Base-by-base conservation (phyloP, 208 protist species). In the Trypanosoma melophagium region DNA sequence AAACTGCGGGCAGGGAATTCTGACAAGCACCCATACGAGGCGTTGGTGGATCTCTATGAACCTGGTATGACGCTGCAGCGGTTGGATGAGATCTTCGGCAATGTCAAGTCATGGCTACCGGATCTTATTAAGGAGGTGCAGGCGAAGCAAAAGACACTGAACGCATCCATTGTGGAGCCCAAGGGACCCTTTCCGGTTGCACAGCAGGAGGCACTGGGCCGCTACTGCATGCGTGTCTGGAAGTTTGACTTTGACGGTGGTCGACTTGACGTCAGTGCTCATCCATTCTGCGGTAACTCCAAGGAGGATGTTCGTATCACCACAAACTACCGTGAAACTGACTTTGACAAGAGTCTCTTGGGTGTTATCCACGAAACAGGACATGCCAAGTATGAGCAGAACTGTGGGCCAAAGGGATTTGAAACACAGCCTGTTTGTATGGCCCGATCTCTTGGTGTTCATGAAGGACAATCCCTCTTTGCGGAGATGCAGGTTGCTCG, bases 381-480 rank as follows among this genome's bases (percentile, higher is more conserved):
- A 1, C 94, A 97, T 61, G 89, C 85, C 42, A 90, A 93, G 69
- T 97, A 96, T 70, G 90, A 96, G 81, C 79, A 86, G 75, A 90
- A 91, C 72, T 81, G 80, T 35, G 87, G 90, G 1, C 90, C 87
- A n/a, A 68, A 66, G 16, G 82, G 79, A 16, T 71, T 92, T 66
- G 52, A 68, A 35, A 77, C 63, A 35, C 87, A 93, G 62, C 90
- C 93, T 1, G 80, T 92, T 19, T 78, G 79, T 67, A 56, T 42
- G 3, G 85, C 85, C 0, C 87, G 92, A 25, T 92, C 86, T 10
- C 76, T 92, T 13, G 86, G 85, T 51, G 64, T 97, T 10, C 91
- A 97, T 74, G 93, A 97, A 77, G 90, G 89, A 59, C 93, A 97
- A 68, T 91, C 87, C 3, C 77, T 96, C 19, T 95, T 97, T 55